Conservation (phyloP, 2,329 filamentous ascomycete genomes). For the Phaeoacremonium minimum region DNA sequence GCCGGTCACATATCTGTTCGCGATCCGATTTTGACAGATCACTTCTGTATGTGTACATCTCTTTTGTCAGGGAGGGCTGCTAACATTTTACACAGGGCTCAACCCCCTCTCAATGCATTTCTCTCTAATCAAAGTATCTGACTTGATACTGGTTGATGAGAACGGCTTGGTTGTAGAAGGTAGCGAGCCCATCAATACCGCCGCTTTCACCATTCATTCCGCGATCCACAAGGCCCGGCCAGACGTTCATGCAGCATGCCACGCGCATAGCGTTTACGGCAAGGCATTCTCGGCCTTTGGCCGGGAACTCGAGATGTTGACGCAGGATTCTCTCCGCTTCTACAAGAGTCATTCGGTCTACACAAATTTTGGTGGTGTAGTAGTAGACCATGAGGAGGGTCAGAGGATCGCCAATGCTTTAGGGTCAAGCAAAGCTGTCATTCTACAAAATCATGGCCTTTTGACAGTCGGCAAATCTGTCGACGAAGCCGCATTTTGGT, state of each 20-base stretch:
- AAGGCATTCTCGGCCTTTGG: constrained; percentile 66
- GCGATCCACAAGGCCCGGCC: constrained; percentile 62
- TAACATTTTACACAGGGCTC: constrained; percentile 36
- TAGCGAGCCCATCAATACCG: constrained; percentile 61
- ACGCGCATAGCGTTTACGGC: constrained; percentile 60
- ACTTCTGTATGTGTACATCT: constrained; percentile 10
- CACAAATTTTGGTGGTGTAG: constrained; percentile 44
- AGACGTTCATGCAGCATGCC: constrained; percentile 63
- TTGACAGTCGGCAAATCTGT: constrained; percentile 66
- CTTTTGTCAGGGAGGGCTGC: constrained; percentile 43
- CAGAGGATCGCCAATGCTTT: constrained; percentile 57
- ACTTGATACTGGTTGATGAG: constrained; percentile 63
- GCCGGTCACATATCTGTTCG: constrained; percentile 48
- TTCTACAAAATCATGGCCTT: constrained; percentile 67
- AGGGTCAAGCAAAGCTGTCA: constrained; percentile 55
- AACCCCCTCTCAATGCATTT: constrained; percentile 65
- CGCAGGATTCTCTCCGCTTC: constrained; percentile 61
- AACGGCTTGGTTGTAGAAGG: constrained; percentile 60
- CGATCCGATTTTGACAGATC: constrained; percentile 14
- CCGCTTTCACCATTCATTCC: constrained; percentile 66
- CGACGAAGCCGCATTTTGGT: constrained; percentile 69
- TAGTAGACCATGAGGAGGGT: constrained; percentile 59
- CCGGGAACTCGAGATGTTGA: constrained; percentile 62
- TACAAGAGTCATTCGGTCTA: constrained; percentile 64
- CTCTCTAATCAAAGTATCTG: constrained; percentile 58